phyloP scores from a whole-genome alignment of 2,329 filamentous ascomycete species.

The Aspergillus pseudotamarii region DNA sequence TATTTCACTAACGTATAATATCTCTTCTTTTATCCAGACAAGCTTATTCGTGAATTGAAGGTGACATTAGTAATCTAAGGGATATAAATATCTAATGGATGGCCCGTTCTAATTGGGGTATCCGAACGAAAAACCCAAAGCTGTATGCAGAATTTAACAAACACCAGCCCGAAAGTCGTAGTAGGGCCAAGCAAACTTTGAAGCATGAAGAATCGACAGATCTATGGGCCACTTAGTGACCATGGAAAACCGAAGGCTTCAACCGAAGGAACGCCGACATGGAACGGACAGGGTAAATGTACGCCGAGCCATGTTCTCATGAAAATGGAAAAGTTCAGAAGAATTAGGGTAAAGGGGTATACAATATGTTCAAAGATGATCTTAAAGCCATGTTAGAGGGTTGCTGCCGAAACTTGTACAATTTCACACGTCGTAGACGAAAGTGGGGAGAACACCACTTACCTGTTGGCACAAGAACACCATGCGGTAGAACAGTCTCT shows the following conservation, averaged over 20 bases:
- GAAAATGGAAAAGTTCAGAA: neutral
- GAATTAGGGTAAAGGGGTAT: neutral
- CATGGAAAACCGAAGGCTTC: neutral
- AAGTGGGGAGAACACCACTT: neutral
- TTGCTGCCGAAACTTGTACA: neutral
- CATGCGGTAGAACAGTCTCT: neutral
- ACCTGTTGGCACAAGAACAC: neutral
- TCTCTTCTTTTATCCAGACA: neutral
- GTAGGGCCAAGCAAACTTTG: constrained; percentile 4
- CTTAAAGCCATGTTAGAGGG: constrained; percentile 2
- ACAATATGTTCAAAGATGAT: neutral
- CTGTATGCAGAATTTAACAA: neutral
- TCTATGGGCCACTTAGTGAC: neutral
- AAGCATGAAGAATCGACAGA: neutral
- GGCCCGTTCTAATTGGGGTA: constrained; percentile 17
- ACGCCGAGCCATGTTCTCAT: neutral
- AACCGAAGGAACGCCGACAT: constrained; percentile 4
- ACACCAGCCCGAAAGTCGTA: neutral
- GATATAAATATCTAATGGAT: constrained; percentile 9
- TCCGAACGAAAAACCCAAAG: constrained; percentile 10
- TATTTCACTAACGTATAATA: neutral
- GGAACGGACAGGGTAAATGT: neutral
- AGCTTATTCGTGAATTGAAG: neutral
- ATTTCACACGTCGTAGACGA: neutral
- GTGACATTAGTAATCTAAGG: constrained; percentile 22